These are phyloP conservation scores for Cyclospora cayetanensis DNA, from an alignment of 169 alveolate species.

Conservation along the genomic window DNA sequence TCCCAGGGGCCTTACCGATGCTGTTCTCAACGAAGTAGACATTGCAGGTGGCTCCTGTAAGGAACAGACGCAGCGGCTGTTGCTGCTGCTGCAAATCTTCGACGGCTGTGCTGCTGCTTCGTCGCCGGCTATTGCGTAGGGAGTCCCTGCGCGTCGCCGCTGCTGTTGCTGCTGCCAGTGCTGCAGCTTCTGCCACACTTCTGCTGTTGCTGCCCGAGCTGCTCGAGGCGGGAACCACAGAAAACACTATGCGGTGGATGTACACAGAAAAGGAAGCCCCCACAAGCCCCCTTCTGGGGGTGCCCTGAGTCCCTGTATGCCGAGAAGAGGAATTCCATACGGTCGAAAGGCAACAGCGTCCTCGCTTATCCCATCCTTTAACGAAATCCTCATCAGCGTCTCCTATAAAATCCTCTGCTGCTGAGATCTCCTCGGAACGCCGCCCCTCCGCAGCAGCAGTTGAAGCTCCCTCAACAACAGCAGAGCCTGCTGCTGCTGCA, in stretches of 20 bases:
- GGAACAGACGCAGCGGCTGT: constrained; percentile 13
- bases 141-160: constrained; percentile 1
- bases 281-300: neutral
- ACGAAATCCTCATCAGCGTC: too few species aligned
- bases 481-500: neutral
- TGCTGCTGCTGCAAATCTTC: constrained; percentile 44
- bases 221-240: neutral
- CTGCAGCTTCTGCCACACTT: constrained; percentile 4
- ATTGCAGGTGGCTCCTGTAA: neutral
- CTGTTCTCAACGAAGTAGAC: neutral
- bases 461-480: neutral
- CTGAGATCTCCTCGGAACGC: neutral
- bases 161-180: neutral
- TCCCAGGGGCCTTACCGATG: neutral
- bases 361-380: too few species aligned
- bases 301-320: too few species aligned
- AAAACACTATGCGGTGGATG: constrained; percentile 3
- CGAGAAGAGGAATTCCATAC: too few species aligned
- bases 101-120: constrained; percentile 15
- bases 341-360: too few species aligned
- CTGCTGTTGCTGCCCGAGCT: neutral
- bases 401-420: too few species aligned
- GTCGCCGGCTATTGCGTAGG: neutral
- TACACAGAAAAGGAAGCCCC: neutral
- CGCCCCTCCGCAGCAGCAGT: neutral